A percentile compares a stretch with the other conserved stretches of the same genome.
These are phyloP conservation scores for Saururus chinensis DNA, from an alignment of 164 flowering plant genomes.

Conservation along the genomic window DNA sequence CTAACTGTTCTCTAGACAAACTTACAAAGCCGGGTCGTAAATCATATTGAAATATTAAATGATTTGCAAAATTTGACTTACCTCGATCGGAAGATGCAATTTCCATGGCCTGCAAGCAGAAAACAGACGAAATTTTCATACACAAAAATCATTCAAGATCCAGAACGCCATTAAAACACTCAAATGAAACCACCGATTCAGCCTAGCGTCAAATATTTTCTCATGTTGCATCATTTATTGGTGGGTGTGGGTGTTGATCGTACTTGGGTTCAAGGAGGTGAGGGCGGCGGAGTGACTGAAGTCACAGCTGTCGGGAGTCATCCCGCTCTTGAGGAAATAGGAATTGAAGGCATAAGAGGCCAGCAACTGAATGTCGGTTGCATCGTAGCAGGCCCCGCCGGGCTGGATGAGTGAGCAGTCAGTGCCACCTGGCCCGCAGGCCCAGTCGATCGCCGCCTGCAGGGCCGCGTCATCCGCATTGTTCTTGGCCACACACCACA, in stretches of 20 bases:
- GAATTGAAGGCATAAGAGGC: constrained; percentile 83
- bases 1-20: neutral
- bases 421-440: constrained; percentile 71
- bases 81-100: constrained; percentile 71
- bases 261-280: constrained; percentile 72
- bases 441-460: constrained; percentile 74
- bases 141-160: neutral
- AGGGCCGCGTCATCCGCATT: constrained; percentile 70
- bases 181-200: too few species aligned
- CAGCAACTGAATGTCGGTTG: constrained; percentile 31
- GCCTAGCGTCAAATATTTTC: too few species aligned
- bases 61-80: constrained; percentile 1
- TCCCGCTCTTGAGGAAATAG: constrained; percentile 45
- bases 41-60: neutral
- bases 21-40: too few species aligned
- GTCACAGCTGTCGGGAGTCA: constrained; percentile 44
- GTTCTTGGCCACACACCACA: constrained; percentile 96
- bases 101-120: constrained; percentile 47
- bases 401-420: constrained; percentile 62
- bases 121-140: too few species aligned
- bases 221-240: too few species aligned
- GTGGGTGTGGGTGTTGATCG: constrained; percentile 3
- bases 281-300: constrained; percentile 57
- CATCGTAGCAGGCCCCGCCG: constrained; percentile 56
- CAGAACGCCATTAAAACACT: neutral